Conservation (phyloP, 768 basidiomycete genomes). For the Strobilomyces dryophilus region DNA sequence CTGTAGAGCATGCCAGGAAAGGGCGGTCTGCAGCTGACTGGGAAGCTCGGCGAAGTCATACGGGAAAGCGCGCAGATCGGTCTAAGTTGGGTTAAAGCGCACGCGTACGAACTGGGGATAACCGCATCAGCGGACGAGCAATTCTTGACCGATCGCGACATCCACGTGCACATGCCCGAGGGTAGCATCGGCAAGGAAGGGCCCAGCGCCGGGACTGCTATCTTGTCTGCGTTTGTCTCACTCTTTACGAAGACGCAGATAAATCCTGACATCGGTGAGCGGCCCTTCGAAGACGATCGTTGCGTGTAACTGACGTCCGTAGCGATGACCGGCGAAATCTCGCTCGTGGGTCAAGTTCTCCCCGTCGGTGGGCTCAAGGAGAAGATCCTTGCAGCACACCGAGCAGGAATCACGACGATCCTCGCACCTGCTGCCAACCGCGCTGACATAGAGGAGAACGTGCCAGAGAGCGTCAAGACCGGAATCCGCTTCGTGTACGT, state of each 20-base stretch:
- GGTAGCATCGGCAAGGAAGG: slow-evolving; percentile 94
- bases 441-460: slow-evolving; percentile 96
- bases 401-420: slow-evolving; percentile 93
- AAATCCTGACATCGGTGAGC: slow-evolving; percentile 82
- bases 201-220: slow-evolving; percentile 93
- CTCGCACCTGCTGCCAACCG: slow-evolving; percentile 84
- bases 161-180: slow-evolving; percentile 97
- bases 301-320: neutral
- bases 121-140: slow-evolving; percentile 67
- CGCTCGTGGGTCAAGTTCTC: slow-evolving; percentile 91
- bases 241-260: slow-evolving; percentile 85
- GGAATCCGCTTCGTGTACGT: slow-evolving; percentile 96
- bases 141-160: slow-evolving; percentile 79
- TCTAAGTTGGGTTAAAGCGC: slow-evolving; percentile 87
- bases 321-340: slow-evolving; percentile 99
- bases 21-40: slow-evolving; percentile 86
- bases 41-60: slow-evolving; percentile 98
- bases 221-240: slow-evolving; percentile 86
- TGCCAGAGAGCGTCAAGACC: slow-evolving; percentile 91
- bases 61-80: slow-evolving; percentile 95
- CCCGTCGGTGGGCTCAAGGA: slow-evolving; percentile 96
- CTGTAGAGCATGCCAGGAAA: slow-evolving; percentile 92
- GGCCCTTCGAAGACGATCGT: neutral
- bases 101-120: slow-evolving; percentile 87
- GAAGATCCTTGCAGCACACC: slow-evolving; percentile 94